Percentiles rank a stretch among this genome's conserved stretches.
Evolutionary conservation across 1,139 yeast genomes (phyloP).

Genomic region (Candida neerlandica): DNA sequence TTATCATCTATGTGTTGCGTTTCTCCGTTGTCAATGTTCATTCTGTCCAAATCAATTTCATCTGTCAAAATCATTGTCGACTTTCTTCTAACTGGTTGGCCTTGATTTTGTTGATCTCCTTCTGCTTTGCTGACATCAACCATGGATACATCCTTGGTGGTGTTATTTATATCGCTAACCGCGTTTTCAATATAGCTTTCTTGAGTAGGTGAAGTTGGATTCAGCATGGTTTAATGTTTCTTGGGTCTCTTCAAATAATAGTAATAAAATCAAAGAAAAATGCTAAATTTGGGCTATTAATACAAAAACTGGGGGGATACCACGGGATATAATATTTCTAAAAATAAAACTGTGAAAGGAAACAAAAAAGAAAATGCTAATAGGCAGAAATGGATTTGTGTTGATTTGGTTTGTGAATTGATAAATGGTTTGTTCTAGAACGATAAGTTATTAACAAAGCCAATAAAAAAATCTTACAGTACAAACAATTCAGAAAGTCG

Average conservation of each 20-base stretch:
- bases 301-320: constrained; percentile 1
- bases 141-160: constrained; percentile 39
- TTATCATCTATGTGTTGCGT: constrained; percentile 10
- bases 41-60: constrained; percentile 41
- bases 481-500: background rate
- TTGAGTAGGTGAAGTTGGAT: constrained; percentile 2
- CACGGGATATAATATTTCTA: background rate
- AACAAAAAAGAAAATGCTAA: background rate
- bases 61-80: constrained; percentile 47
- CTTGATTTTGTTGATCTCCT: constrained; percentile 4
- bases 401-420: background rate
- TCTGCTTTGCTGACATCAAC: constrained; percentile 39
- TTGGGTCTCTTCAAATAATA: background rate
- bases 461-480: background rate
- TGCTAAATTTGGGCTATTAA: background rate
- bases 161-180: background rate
- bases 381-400: background rate
- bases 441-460: background rate
- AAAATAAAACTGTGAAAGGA: background rate
- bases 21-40: constrained; percentile 29
- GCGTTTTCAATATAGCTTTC: background rate
- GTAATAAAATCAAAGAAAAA: background rate
- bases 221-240: constrained; percentile 1
- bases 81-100: constrained; percentile 37
- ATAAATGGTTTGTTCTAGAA: background rate